Conservation (phyloP, 73 alveolate species). For the Uronychia binucleata region DNA sequence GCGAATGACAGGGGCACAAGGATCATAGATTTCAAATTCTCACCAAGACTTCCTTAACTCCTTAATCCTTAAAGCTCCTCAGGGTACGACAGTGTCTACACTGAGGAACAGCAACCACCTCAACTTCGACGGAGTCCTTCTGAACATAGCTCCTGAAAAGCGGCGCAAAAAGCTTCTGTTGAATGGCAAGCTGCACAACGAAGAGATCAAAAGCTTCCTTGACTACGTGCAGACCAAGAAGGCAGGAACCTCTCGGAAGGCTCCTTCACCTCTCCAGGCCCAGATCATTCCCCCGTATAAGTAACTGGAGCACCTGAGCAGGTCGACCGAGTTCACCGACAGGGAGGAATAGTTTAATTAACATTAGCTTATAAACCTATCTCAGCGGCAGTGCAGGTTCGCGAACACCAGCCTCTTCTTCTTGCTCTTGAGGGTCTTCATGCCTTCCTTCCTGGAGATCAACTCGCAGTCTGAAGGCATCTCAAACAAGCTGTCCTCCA, state of each 20-base stretch:
- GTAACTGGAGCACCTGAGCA: no score
- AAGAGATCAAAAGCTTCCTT: not conserved
- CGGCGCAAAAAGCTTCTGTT: not conserved
- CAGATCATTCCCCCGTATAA: no score
- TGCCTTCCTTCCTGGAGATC: slow-evolving; percentile 75
- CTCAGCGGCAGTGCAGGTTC: slow-evolving; percentile 21
- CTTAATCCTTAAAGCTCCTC: not conserved
- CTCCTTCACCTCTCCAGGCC: slow-evolving; percentile 11
- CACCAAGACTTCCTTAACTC: not conserved
- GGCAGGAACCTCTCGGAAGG: no score
- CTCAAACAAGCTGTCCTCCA: slow-evolving; percentile 32
- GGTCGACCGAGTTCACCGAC: no score
- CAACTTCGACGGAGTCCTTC: not conserved
- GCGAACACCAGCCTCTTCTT: slow-evolving; percentile 66
- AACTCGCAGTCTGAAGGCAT: slow-evolving; percentile 59
- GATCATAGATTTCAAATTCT: not conserved
- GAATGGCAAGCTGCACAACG: not conserved
- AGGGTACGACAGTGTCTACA: not conserved
- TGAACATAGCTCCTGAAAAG: not conserved
- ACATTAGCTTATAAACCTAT: slow-evolving; percentile 1
- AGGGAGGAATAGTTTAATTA: slow-evolving; percentile 14
- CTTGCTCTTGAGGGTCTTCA: slow-evolving; percentile 69
- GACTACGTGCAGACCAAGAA: not conserved
- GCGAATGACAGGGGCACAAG: not conserved
- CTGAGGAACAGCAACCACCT: not conserved